Percentiles rank a stretch among this genome's conserved stretches.
These are phyloP conservation scores for Nannochloropsis salina DNA, from an alignment of 108 stramenopile species.

Conservation along the genomic window DNA sequence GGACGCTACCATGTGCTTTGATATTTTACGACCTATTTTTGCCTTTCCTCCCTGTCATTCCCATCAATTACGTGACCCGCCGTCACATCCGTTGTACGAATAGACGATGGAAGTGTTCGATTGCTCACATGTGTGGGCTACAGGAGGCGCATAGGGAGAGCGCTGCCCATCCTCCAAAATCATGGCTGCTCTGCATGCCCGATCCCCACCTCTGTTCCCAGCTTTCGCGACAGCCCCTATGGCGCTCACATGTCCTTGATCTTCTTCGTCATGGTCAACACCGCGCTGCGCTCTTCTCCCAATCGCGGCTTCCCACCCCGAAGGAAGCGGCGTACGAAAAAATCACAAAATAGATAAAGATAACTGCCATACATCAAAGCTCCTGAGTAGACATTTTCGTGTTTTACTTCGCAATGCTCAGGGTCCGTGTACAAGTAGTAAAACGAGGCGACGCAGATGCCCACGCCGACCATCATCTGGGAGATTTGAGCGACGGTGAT, in stretches of 20 bases:
- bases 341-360: slow-evolving; percentile 32
- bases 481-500: slow-evolving; percentile 55
- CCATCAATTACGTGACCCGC: no score
- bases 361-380: slow-evolving; percentile 35
- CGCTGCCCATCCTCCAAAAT: not conserved
- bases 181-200: not conserved
- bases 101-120: no score
- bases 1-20: no score
- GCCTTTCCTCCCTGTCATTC: no score
- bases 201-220: not conserved
- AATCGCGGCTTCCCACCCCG: not conserved
- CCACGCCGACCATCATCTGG: slow-evolving; percentile 56
- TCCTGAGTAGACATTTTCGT: slow-evolving; percentile 17
- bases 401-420: not conserved
- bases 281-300: not conserved
- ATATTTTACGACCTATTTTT: no score
- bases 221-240: not conserved
- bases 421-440: not conserved
- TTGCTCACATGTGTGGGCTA: no score
- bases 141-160: no score
- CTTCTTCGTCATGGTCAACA: not conserved
- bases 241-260: not conserved
- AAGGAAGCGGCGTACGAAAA: not conserved
- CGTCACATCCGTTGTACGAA: no score
- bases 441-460: slow-evolving; percentile 7